Evolutionary conservation across 2,329 filamentous ascomycete genomes (phyloP).

Genomic region (Akanthomyces muscarius): DNA sequence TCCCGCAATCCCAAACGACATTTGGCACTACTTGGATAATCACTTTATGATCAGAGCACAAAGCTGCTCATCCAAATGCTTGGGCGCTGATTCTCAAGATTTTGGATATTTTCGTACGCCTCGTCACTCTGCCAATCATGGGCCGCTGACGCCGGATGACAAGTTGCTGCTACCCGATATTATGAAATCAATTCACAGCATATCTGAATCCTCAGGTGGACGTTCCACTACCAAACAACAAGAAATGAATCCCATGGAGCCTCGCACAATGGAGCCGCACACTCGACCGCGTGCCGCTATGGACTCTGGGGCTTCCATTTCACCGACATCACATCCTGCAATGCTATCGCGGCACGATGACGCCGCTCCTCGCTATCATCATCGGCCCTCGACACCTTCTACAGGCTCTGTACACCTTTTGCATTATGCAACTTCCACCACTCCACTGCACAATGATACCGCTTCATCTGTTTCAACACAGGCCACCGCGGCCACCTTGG

Average conservation of each 20-base stretch:
- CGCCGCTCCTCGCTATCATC: constrained; percentile 6
- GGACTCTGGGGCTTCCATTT: constrained; percentile 10
- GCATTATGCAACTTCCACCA: constrained; percentile 22
- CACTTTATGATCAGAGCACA: background rate
- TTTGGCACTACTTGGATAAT: background rate
- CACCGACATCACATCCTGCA: constrained; percentile 16
- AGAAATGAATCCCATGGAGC: constrained; percentile 3
- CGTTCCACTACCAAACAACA: background rate
- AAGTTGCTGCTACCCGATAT: constrained; percentile 11
- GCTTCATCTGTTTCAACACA: constrained; percentile 51
- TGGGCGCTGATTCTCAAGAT: background rate
- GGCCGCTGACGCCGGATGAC: constrained; percentile 14
- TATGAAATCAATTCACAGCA: constrained; percentile 15
- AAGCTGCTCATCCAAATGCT: background rate
- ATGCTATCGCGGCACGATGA: constrained; percentile 14
- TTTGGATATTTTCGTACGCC: background rate
- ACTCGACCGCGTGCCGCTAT: constrained; percentile 3
- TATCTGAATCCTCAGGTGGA: constrained; percentile 5
- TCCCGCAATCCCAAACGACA: background rate
- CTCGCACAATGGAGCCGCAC: constrained; percentile 7
- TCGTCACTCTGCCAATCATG: constrained; percentile 12
- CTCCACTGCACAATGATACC: constrained; percentile 41
- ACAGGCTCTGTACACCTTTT: constrained; percentile 29
- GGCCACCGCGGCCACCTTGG: constrained; percentile 35
- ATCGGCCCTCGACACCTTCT: constrained; percentile 20